Evolutionary conservation across 352 stramenopile species (phyloP), one percentile per base, ranked within the genome.

Genomic region (Pythium monospermum): DNA sequence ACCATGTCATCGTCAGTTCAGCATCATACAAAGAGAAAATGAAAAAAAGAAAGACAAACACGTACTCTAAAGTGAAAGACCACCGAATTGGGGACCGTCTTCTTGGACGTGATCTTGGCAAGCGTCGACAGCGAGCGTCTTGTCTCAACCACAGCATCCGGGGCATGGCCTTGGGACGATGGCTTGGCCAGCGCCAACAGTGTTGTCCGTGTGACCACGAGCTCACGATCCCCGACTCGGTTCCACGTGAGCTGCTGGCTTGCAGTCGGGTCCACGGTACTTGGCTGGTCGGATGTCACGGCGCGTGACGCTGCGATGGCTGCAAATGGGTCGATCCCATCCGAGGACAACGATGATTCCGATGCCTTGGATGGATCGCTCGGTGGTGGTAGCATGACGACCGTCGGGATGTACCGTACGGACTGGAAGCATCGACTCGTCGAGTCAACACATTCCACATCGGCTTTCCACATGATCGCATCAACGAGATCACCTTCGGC

Each of bases 11-110:
- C 32, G 36, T 21, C 22, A 39, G 13, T 6, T 37, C 5, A 27
- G 26, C 10, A 2, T 11, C 18, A 35, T 5, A 27, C 16, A 48
- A 23, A 48, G 25, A 47, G 19, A 45, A 13, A 41, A 7, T 27
- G 18, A 37, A 16, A 23, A 4, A 41, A 40, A 18, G 31, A 7
- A 21, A 33, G 32, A 7, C 25, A 47, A 28, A 57, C 54, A n/a
- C n/a, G 12, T 71, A 93, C 82, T 59, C 80, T 76, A 48, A 91
- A 93, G 49, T 86, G 64, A 48, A 93, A 83, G 32, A 90, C 62
- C 22, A 93, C 57, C 1, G 74, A 75, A 54, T 86, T 90, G 5
- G 73, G 55, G 8, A 89, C 40, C 2, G 68, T 73, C 15, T 85
- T 64, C 23, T 74, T 65, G 21, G 73, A 73, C 7, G 70, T 71